Base-by-base conservation (phyloP, 441 rosid genomes). In the Euphorbia neoarborescens region DNA sequence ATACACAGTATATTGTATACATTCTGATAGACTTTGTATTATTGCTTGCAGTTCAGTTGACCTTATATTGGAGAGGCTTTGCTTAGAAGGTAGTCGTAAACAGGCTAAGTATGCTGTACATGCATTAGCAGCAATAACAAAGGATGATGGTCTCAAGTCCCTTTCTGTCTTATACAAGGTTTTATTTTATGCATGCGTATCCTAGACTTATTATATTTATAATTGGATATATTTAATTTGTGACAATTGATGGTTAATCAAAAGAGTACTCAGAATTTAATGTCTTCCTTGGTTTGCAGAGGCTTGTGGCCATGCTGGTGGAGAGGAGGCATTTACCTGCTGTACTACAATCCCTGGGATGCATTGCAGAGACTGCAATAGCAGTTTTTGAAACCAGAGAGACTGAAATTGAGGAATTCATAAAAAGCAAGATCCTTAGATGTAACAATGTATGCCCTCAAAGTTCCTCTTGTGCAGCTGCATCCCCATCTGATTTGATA, bases 21-120 rank as follows among this genome's bases (percentile, higher is more conserved):
- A 56, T 79, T 73, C 71, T 86, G 65, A 81, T 72, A 48, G 58
- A 40, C 57, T 42, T 75, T 53, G 61, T 75, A 42, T 75, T 73
- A 54, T 37, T 84, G 59, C 70, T 58, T 84, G 75, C 87, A 96
- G 99, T 83, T 90, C 99, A 9, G 78, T 91, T 76, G 98, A 96
- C 79, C 96, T 96, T 81, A 77, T 90, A 70, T 73, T 96, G 84
- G 99, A 96, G 84, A 88, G 81, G 79, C 87, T 96, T 53, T 96
- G 99, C 73, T 80, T 96, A 77, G 98, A 96, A 87, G 98, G 99
- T 65, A 96, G 89, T 76, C 89, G 99, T 42, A 85, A 87, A 67
- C 98, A 96, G 79, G 99, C 97, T 50, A 96, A 93, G 82, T 90
- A 91, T 86, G 99, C 99, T 77, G 99, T 96, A 70, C 97, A 89